These are phyloP conservation scores for Solanum hybrid DNA, from an alignment of 305 asterid genomes.

Conservation along the genomic window DNA sequence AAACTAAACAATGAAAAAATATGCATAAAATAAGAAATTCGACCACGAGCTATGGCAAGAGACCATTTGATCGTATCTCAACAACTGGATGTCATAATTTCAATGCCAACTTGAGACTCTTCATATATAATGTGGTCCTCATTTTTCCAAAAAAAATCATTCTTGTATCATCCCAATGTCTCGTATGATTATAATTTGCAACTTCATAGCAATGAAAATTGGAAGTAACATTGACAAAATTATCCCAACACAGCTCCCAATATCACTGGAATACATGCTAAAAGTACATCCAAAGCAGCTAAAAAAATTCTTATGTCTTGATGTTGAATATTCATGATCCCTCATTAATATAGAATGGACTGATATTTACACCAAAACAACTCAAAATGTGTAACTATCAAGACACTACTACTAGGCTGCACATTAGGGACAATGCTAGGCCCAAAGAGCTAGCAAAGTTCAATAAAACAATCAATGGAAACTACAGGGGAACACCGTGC, in stretches of 20 bases:
- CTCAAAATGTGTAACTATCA: too few species aligned
- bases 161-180: not conserved
- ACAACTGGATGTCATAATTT: not conserved
- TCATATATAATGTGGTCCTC: not conserved
- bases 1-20: not conserved
- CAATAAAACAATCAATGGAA: not conserved
- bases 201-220: not conserved
- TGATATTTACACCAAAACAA: not conserved
- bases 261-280: not conserved
- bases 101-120: not conserved
- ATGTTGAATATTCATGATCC: too few species aligned
- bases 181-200: not conserved
- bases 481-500: not conserved
- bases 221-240: not conserved
- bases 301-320: not conserved
- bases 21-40: not conserved
- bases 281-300: not conserved
- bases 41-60: not conserved
- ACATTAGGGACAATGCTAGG: not conserved
- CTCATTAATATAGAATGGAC: too few species aligned
- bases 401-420: too few species aligned
- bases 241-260: not conserved
- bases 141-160: not conserved
- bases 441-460: not conserved
- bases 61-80: not conserved